A percentile compares a stretch with the other conserved stretches of the same genome.
phyloP scores from a whole-genome alignment of 2,329 filamentous ascomycete species.

The Clarireedia homoeocarpa region DNA sequence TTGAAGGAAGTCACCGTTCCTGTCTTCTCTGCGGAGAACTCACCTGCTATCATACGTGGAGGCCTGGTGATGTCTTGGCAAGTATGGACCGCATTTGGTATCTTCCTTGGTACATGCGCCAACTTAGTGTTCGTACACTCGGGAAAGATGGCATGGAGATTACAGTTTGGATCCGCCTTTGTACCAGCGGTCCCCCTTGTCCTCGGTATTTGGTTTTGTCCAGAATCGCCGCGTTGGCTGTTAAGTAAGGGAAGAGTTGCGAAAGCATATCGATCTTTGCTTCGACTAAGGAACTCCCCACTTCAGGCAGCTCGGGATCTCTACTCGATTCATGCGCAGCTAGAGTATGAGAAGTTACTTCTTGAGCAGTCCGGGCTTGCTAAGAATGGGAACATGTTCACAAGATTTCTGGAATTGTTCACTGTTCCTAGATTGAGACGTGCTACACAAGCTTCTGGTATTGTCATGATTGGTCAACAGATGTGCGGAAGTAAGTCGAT shows the following conservation, averaged over 20 bases:
- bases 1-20: constrained; percentile 43
- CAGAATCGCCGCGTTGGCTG: constrained; percentile 58
- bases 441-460: constrained; percentile 68
- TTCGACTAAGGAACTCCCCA: constrained; percentile 47
- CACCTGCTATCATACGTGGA: constrained; percentile 45
- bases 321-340: constrained; percentile 50
- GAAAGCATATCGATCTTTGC: constrained; percentile 49
- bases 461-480: constrained; percentile 50
- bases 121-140: constrained; percentile 56
- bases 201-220: constrained; percentile 50
- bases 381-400: constrained; percentile 38
- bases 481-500: constrained; percentile 15
- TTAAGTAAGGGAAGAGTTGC: constrained; percentile 51
- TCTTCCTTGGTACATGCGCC: constrained; percentile 58
- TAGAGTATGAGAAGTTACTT: constrained; percentile 37
- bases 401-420: constrained; percentile 58
- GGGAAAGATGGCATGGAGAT: constrained; percentile 52
- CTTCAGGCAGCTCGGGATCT: constrained; percentile 55
- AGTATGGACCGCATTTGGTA: constrained; percentile 51
- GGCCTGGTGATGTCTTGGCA: constrained; percentile 47
- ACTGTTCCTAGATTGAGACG: constrained; percentile 61
- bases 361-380: constrained; percentile 30
- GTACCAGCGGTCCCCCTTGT: constrained; percentile 56
- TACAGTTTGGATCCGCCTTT: constrained; percentile 57
- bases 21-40: constrained; percentile 47